Conservation (phyloP, 805 yeast species). For the Spathaspora hagerdaliae region DNA sequence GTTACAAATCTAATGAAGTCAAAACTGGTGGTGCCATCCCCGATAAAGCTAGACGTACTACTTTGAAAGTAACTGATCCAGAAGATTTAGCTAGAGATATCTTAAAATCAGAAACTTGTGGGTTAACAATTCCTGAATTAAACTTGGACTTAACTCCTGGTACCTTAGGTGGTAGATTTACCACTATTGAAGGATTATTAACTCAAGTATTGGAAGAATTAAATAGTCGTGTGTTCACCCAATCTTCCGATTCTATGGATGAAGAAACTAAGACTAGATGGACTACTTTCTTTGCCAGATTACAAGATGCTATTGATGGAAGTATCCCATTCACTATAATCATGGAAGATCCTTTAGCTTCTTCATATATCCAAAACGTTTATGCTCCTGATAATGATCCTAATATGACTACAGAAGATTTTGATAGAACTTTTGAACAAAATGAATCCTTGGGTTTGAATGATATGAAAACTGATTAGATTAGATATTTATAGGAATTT, state of each 20-base stretch:
- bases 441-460: conserved; percentile 87
- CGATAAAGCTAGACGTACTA: conserved; percentile 69
- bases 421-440: conserved; percentile 82
- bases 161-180: conserved; percentile 96
- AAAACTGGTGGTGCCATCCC: conserved; percentile 98
- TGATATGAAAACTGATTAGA: conserved; percentile 39
- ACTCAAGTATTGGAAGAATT: conserved; percentile 88
- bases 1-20: conserved; percentile 94
- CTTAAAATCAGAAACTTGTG: conserved; percentile 91
- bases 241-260: conserved; percentile 91
- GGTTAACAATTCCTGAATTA: conserved; percentile 80
- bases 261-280: conserved; percentile 73
- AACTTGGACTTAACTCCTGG: conserved; percentile 91
- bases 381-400: conserved; percentile 99
- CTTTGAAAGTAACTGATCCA: conserved; percentile 75
- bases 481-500: too few species aligned
- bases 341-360: conserved; percentile 94
- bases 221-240: conserved; percentile 75
- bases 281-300: conserved; percentile 68
- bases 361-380: conserved; percentile 95
- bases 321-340: conserved; percentile 74
- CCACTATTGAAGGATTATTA: conserved; percentile 91
- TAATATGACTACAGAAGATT: conserved; percentile 87
- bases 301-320: conserved; percentile 80
- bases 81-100: conserved; percentile 94